Evolutionary conservation across 2,329 filamentous ascomycete genomes (phyloP), one percentile per base, ranked within the genome.

Genomic region (Fusarium nurragi): DNA sequence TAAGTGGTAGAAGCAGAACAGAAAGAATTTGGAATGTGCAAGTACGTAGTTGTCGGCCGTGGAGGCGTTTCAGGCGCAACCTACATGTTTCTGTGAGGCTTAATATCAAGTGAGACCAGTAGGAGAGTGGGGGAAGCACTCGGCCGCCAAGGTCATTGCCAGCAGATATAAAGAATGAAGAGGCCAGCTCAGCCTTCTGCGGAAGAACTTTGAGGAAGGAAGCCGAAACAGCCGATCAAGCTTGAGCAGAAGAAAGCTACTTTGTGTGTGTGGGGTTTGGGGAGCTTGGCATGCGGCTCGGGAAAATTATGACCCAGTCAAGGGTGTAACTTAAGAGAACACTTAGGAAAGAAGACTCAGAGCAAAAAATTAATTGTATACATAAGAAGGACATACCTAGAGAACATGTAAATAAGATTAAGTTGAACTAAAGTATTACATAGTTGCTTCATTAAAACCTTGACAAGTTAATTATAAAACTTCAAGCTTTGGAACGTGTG

Each of bases 171-270:
- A 37, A 47, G 25, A 18, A 40, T 46, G 40, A 71, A 74, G 65
- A 75, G 72, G 73, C 71, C 74, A 76, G 67, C 67, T 74, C 71
- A 77, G 73, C 70, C 62, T 60, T 66, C 50, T 60, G 60, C 46
- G 48, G 41, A 16, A 41, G 69, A 69, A 69, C 12, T 38, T 51
- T 60, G 30, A 66, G 48, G 71, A 72, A 73, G 53, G 43, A 64
- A 56, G 65, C 71, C 71, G 71, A 73, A 70, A 25, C 38, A 61
- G 65, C 71, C 71, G 71, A 64, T 51, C 51, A 62, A 65, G 64
- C 54, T 71, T 63, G 53, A 58, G 54, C 56, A 59, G 49, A 68
- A 69, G 52, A 38, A 60, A 60, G 59, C 55, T 54, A 32, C 40
- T 54, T 51, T 48, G 58, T 49, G 60, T 53, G 60, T 37, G 64